Percentiles rank a stretch among this genome's conserved stretches.
Conservation (phyloP, 164 flowering plant species). For the Santalum album region DNA sequence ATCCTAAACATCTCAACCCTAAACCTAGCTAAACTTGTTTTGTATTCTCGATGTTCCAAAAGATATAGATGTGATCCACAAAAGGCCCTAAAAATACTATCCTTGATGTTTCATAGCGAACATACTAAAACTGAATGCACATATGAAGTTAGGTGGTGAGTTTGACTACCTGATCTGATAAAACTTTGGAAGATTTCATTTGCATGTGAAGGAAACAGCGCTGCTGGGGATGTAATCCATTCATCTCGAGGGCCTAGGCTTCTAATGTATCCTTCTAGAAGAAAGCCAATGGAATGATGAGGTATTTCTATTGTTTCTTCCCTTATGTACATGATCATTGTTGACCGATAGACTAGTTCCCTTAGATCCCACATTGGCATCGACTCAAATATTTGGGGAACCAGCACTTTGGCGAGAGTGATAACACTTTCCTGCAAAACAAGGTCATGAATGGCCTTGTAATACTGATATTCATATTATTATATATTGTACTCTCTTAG, state of each 20-base stretch:
- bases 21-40: too few relatives aligned
- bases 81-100: too few relatives aligned
- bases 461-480: too few relatives aligned
- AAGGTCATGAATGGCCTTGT: too few relatives aligned
- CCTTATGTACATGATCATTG: slow-evolving; percentile 49
- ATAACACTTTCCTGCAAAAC: slow-evolving; percentile 64
- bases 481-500: too few relatives aligned
- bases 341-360: slow-evolving; percentile 62
- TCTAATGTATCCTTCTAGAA: slow-evolving; percentile 71
- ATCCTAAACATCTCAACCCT: too few relatives aligned
- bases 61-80: too few relatives aligned
- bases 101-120: too few relatives aligned
- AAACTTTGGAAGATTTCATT: slow-evolving; percentile 33
- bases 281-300: slow-evolving; percentile 49
- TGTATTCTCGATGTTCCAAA: too few relatives aligned
- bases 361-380: slow-evolving; percentile 74
- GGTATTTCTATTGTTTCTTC: slow-evolving; percentile 74
- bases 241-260: slow-evolving; percentile 37
- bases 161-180: slow-evolving; percentile 40
- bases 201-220: slow-evolving; percentile 38
- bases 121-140: too few relatives aligned
- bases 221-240: slow-evolving; percentile 61
- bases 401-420: slow-evolving; percentile 63
- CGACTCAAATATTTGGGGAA: slow-evolving; percentile 79
- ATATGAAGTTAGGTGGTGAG: too few relatives aligned